Percentiles rank a stretch among this genome's conserved stretches.
These are phyloP conservation scores for Blepharisma japonicum DNA, from an alignment of 73 alveolate genomes.

Conservation along the genomic window DNA sequence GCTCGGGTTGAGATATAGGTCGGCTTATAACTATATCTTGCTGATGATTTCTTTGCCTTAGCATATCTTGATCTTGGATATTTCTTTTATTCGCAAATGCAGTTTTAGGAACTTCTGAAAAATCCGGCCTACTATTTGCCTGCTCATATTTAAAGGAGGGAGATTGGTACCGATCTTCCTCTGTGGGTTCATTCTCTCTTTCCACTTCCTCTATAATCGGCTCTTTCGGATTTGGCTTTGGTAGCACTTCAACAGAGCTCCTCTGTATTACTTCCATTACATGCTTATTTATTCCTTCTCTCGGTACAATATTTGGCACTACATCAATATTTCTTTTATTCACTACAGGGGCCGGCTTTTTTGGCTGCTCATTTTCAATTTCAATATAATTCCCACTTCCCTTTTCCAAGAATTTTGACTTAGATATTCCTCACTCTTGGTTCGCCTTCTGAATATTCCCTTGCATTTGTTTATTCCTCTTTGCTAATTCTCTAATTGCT, in stretches of 20 bases:
- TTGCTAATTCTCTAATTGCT: conserved; percentile 22
- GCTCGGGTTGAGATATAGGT: too few relatives aligned
- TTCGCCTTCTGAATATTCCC: too few relatives aligned
- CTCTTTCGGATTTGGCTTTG: too few relatives aligned
- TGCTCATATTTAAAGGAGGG: background rate
- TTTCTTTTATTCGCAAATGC: too few relatives aligned
- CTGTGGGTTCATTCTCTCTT: background rate
- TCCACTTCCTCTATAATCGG: too few relatives aligned
- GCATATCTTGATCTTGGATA: too few relatives aligned
- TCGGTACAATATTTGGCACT: conserved; percentile 6
- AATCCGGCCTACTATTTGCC: background rate
- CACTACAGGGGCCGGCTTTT: background rate
- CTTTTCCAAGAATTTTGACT: conserved; percentile 8
- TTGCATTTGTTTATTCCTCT: background rate
- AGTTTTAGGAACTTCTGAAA: too few relatives aligned
- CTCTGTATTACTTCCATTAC: conserved; percentile 16
- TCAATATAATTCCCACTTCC: background rate
- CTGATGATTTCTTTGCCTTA: too few relatives aligned
- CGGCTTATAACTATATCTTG: too few relatives aligned
- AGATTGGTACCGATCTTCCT: background rate
- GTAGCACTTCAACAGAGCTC: background rate
- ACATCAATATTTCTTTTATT: background rate
- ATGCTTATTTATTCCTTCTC: conserved; percentile 18
- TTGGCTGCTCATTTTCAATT: too few relatives aligned
- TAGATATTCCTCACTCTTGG: conserved; percentile 5